phyloP scores from a whole-genome alignment of 495 filamentous ascomycete genomes.

The Xylaria curta region DNA sequence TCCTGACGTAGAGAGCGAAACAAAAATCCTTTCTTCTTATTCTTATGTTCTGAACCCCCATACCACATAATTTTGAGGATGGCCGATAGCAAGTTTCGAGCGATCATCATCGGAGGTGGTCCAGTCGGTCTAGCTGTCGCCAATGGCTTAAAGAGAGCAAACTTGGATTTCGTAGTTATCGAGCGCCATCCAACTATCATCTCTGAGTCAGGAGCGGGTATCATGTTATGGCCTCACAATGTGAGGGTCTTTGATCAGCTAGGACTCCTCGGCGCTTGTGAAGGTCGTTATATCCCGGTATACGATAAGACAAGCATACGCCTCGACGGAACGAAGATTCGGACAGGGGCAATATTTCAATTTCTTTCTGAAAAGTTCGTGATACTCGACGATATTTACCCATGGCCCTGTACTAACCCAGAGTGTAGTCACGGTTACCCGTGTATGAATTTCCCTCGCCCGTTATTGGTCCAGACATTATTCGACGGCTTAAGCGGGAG shows the following conservation, averaged over 20 bases:
- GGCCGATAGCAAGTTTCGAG: conserved; percentile 40
- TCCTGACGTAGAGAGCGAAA: background rate
- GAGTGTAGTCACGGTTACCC: conserved; percentile 26
- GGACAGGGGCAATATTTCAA: background rate
- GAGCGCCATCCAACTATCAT: conserved; percentile 47
- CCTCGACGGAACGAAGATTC: conserved; percentile 6
- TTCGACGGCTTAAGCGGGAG: conserved; percentile 40
- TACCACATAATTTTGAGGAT: background rate
- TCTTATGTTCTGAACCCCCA: background rate
- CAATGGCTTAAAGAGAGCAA: conserved; percentile 44
- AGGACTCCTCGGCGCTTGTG: conserved; percentile 41
- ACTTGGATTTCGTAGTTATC: conserved; percentile 57
- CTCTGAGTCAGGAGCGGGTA: conserved; percentile 45
- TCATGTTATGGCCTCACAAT: conserved; percentile 43
- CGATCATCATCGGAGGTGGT: conserved; percentile 59
- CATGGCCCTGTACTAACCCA: background rate
- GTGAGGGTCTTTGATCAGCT: conserved; percentile 44
- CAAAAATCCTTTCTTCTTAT: background rate
- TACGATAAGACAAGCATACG: conserved; percentile 3
- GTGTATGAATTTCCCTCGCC: conserved; percentile 39
- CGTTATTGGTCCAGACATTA: conserved; percentile 40
- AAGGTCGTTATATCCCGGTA: conserved; percentile 21
- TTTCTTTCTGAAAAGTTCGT: background rate
- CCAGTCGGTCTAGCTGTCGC: conserved; percentile 57
- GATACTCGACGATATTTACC: background rate